Evolutionary conservation across 352 stramenopile species (phyloP).

Genomic region (Nothophytophthora sp.): DNA sequence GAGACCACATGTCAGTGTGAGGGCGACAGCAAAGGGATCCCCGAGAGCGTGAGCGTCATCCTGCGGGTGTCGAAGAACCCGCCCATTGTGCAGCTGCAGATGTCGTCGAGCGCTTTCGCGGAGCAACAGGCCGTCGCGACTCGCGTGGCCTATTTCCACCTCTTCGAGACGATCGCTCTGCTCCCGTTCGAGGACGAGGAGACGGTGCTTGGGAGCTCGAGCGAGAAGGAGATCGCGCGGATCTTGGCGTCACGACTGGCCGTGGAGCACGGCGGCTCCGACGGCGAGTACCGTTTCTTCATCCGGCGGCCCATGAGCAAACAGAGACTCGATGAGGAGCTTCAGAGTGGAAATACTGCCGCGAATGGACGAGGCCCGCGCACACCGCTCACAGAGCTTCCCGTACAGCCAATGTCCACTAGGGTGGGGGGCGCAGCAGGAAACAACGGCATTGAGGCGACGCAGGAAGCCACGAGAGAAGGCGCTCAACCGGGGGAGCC

Average conservation of each 20-base stretch:
- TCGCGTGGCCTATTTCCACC: constrained; percentile 32
- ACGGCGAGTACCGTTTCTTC: constrained; percentile 32
- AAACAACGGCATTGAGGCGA: constrained; percentile 1
- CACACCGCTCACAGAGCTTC: constrained; percentile 28
- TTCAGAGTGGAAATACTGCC: background rate
- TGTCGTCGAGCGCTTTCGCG: constrained; percentile 4
- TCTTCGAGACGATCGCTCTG: constrained; percentile 40
- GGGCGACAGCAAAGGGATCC: background rate
- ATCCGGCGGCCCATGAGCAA: constrained; percentile 13
- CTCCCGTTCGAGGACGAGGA: constrained; percentile 36
- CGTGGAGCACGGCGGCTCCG: constrained; percentile 20
- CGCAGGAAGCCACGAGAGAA: constrained; percentile 6
- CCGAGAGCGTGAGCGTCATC: constrained; percentile 19
- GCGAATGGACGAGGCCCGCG: constrained; percentile 3
- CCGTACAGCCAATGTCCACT: constrained; percentile 16
- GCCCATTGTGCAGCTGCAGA: constrained; percentile 32
- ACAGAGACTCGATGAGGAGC: background rate
- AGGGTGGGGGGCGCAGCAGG: constrained; percentile 1
- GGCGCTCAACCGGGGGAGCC: background rate
- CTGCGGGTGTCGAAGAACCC: constrained; percentile 36
- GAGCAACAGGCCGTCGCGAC: constrained; percentile 9
- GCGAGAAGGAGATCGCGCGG: constrained; percentile 28
- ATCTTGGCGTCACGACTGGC: constrained; percentile 25
- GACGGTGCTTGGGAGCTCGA: constrained; percentile 25
- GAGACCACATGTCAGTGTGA: constrained; percentile 14